A percentile compares a stretch with the other conserved stretches of the same genome.
phyloP scores from a whole-genome alignment of 306 rosid genomes.

The Ormosia semicastrata region DNA sequence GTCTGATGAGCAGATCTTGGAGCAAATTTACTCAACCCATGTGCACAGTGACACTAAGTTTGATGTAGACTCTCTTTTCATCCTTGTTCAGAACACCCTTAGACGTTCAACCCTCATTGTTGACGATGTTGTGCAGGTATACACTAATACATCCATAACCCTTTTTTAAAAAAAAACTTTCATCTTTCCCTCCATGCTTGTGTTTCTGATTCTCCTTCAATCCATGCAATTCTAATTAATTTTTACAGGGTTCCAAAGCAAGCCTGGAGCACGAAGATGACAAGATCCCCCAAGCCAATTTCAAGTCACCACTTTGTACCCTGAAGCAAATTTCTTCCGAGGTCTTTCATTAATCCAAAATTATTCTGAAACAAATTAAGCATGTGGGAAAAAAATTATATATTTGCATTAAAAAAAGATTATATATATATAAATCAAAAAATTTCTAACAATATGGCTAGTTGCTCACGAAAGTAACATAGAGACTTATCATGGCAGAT shows the following conservation, averaged over 20 bases:
- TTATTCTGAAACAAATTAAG: too few relatives aligned
- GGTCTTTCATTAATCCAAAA: conserved; percentile 25
- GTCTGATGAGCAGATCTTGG: conserved; percentile 51
- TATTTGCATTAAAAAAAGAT: too few relatives aligned
- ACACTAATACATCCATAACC: neutral
- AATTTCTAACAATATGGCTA: too few relatives aligned
- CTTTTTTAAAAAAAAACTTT: neutral
- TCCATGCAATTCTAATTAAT: too few relatives aligned
- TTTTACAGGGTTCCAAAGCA: conserved; percentile 39
- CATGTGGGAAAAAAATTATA: too few relatives aligned
- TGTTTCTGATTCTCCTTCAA: neutral
- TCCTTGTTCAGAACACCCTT: conserved; percentile 45
- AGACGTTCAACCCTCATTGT: conserved; percentile 52
- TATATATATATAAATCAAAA: too few relatives aligned
- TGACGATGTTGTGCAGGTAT: conserved; percentile 54
- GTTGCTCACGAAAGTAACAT: neutral
- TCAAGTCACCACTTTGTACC: conserved; percentile 46
- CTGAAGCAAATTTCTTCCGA: conserved; percentile 41
- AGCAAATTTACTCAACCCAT: conserved; percentile 50
- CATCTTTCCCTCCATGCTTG: neutral
- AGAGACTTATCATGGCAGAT: conserved; percentile 33
- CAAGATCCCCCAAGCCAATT: conserved; percentile 27
- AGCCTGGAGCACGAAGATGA: conserved; percentile 43
- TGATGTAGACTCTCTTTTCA: conserved; percentile 53
- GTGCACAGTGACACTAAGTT: conserved; percentile 43